Evolutionary conservation across 768 basidiomycete genomes (phyloP).

Genomic region (Amanita thiersii): DNA sequence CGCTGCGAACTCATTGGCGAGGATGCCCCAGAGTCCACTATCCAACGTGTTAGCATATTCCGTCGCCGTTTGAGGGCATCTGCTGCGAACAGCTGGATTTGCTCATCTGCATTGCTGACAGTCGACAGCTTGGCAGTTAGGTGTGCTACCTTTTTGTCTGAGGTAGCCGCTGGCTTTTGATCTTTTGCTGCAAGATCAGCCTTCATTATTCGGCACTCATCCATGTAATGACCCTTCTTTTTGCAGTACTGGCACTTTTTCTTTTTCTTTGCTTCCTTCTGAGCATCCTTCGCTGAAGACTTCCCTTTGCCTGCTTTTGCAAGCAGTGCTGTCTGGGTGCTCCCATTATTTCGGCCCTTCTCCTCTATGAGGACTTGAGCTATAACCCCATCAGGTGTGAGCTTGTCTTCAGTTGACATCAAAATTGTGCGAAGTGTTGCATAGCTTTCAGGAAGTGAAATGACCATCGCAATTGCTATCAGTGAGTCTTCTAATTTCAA

Average conservation of each 20-base stretch:
- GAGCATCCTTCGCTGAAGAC: conserved; percentile 4
- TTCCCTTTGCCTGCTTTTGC: conserved; percentile 6
- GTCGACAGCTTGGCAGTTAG: conserved; percentile 8
- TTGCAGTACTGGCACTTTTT: conserved; percentile 12
- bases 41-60: conserved; percentile 8
- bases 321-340: conserved; percentile 10
- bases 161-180: not conserved
- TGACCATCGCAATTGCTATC: too few species aligned
- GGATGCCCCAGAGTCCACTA: conserved; percentile 12
- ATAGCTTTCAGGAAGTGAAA: too few species aligned
- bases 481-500: too few species aligned
- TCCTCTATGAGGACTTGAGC: conserved; percentile 13
- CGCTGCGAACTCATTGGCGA: conserved; percentile 11
- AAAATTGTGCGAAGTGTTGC: too few species aligned
- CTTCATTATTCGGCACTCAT: conserved; percentile 12
- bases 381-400: too few species aligned
- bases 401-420: too few species aligned
- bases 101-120: not conserved
- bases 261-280: conserved; percentile 2
- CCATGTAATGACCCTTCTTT: conserved; percentile 13
- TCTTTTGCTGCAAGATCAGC: conserved; percentile 4
- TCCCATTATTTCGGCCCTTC: conserved; percentile 6
- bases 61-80: not conserved
- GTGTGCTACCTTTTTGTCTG: conserved; percentile 4
- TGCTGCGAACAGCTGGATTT: conserved; percentile 7